A percentile compares a stretch with the other conserved stretches of the same genome.
phyloP scores from a whole-genome alignment of 140 eudicot species.

The Cichorium intybus region DNA sequence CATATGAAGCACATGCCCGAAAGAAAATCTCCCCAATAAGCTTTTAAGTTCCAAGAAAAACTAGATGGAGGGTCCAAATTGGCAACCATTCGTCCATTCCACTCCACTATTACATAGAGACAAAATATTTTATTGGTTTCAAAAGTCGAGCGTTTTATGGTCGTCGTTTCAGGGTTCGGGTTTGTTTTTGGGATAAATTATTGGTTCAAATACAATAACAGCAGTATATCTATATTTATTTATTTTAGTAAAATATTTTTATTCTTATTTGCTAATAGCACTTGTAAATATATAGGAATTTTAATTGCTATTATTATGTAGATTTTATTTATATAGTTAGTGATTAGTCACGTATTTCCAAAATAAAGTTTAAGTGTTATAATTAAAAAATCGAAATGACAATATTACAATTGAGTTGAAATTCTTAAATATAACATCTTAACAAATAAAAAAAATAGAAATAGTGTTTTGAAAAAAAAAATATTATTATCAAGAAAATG shows the following conservation, averaged over 20 bases:
- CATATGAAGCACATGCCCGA: constrained; percentile 2
- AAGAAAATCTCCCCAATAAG: neutral
- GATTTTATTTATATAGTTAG: too few species aligned
- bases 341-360: too few species aligned
- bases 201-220: neutral
- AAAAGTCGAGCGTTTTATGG: neutral
- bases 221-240: neutral
- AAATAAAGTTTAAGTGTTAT: too few species aligned
- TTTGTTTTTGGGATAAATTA: neutral
- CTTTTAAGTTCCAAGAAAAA: neutral
- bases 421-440: too few species aligned
- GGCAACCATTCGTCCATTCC: neutral
- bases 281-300: too few species aligned
- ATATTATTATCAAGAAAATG: too few species aligned
- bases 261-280: neutral
- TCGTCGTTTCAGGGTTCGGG: neutral
- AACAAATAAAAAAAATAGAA: too few species aligned
- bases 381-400: too few species aligned
- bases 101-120: neutral
- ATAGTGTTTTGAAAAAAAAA: too few species aligned
- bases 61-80: constrained; percentile 8
- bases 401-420: too few species aligned
- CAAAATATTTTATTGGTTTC: neutral
- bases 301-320: too few species aligned
- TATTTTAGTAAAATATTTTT: neutral